Evolutionary conservation across 768 basidiomycete species (phyloP), one percentile per base, ranked within the genome.

Genomic region (Symmetrospora coprosmae): DNA sequence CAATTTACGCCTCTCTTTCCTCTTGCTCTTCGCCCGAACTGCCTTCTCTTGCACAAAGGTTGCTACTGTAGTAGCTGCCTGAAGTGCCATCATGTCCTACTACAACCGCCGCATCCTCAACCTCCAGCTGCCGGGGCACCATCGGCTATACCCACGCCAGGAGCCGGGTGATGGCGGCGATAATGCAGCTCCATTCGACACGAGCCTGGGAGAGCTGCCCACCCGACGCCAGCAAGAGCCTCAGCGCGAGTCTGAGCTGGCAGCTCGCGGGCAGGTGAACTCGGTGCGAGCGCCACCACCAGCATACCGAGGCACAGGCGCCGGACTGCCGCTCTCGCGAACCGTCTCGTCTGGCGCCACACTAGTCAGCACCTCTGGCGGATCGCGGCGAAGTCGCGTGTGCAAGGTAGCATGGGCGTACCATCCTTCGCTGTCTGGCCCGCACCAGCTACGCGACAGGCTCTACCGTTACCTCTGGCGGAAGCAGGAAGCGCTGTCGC

Each of bases 361-460:
- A 9, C 40, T 58, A 4, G 55, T 58, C 14, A 25, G 19, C n/a
- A 6, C 40, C 9, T 21, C 37, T 8, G 34, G 34, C 4, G 27
- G 30, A 23, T 39, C 27, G 11, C 43, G 41, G n/a, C 55, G 55
- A 9, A 45, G 41, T 4, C 31, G n/a, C 11, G 19, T 27, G 9
- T 6, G 30, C 40, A 58, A 28, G 37, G 31, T 58, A 43, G 41
- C 28, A 46, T 58, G 55, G 55, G 55, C 40, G 6, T 58, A 58
- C 31, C 55, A 58, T 58, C 55, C 55, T 8, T 40, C 41, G 27
- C 40, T 46, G 25, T 16, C 43, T 9, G 43, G 43, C 43, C 13
- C 13, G 40, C 23, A 46, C 28, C 28, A 58, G 41, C 33, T 43
- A 30, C 31, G 43, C 16, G 2, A 8, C 2, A 23, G 55, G 37